phyloP scores from a whole-genome alignment of 768 basidiomycete species.

The Lactarius hengduanensis region DNA sequence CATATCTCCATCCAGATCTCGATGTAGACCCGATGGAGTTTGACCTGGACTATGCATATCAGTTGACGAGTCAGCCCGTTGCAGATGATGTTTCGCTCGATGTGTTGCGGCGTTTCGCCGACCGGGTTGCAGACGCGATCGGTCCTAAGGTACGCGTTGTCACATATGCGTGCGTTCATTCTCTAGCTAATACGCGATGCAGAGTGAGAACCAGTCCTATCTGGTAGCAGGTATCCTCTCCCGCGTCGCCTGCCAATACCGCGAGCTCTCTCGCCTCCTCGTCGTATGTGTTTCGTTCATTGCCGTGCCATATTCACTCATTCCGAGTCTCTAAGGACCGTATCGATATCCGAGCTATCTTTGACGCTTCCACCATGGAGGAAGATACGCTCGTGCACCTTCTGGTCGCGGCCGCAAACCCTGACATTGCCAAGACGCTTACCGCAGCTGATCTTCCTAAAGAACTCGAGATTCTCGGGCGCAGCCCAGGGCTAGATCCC shows the following conservation, averaged over 20 bases:
- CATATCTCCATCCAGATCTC: conserved; percentile 64
- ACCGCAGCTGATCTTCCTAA: conserved; percentile 43
- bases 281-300: conserved; percentile 44
- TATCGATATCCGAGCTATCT: conserved; percentile 54
- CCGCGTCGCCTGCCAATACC: conserved; percentile 65
- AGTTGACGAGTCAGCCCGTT: conserved; percentile 55
- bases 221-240: conserved; percentile 60
- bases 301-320: neutral
- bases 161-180: too few species aligned
- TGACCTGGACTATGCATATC: conserved; percentile 57
- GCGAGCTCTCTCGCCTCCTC: conserved; percentile 42
- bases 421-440: conserved; percentile 58
- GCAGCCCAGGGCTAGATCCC: conserved; percentile 40
- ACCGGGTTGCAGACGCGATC: conserved; percentile 53
- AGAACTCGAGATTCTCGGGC: conserved; percentile 41
- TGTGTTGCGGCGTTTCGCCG: conserved; percentile 52
- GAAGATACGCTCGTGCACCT: conserved; percentile 55
- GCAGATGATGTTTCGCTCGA: conserved; percentile 54
- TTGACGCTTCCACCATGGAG: conserved; percentile 53
- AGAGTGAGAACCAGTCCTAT: conserved; percentile 58
- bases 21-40: conserved; percentile 49
- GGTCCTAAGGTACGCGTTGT: conserved; percentile 51
- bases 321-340: conserved; percentile 44
- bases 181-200: conserved; percentile 15
- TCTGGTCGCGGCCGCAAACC: conserved; percentile 64